phyloP scores from a whole-genome alignment of 2,329 filamentous ascomycete species.

The Xylaria sp. region DNA sequence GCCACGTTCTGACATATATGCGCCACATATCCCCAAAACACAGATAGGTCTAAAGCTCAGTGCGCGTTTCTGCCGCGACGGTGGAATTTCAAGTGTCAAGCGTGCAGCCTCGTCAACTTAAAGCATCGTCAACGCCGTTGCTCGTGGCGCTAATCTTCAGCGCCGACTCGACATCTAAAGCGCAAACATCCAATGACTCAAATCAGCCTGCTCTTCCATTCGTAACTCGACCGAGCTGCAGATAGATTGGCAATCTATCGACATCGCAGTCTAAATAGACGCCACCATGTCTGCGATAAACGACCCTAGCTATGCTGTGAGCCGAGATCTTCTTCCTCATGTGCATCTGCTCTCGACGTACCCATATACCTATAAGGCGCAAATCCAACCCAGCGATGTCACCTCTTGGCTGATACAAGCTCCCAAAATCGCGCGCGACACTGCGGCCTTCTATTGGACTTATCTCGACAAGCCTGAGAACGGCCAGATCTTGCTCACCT shows the following conservation, averaged over 20 bases:
- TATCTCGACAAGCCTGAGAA: constrained; percentile 84
- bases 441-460: constrained; percentile 89
- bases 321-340: constrained; percentile 71
- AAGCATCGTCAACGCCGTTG: constrained; percentile 4
- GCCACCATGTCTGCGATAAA: constrained; percentile 43
- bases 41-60: constrained; percentile 15
- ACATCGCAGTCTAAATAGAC: constrained; percentile 12
- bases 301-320: constrained; percentile 55
- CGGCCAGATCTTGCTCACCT: constrained; percentile 82
- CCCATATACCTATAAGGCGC: constrained; percentile 75
- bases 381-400: constrained; percentile 76
- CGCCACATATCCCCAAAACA: constrained; percentile 15
- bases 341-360: constrained; percentile 87
- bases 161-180: neutral
- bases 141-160: constrained; percentile 5
- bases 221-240: neutral
- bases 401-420: constrained; percentile 84
- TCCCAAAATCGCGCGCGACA: constrained; percentile 82
- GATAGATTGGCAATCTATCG: neutral
- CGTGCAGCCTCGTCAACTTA: constrained; percentile 18
- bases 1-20: constrained; percentile 17
- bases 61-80: constrained; percentile 25
- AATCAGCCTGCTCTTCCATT: neutral
- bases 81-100: constrained; percentile 11
- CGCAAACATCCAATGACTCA: neutral